Evolutionary conservation across 2,329 filamentous ascomycete species (phyloP).

Genomic region (Alternaria gaisen): DNA sequence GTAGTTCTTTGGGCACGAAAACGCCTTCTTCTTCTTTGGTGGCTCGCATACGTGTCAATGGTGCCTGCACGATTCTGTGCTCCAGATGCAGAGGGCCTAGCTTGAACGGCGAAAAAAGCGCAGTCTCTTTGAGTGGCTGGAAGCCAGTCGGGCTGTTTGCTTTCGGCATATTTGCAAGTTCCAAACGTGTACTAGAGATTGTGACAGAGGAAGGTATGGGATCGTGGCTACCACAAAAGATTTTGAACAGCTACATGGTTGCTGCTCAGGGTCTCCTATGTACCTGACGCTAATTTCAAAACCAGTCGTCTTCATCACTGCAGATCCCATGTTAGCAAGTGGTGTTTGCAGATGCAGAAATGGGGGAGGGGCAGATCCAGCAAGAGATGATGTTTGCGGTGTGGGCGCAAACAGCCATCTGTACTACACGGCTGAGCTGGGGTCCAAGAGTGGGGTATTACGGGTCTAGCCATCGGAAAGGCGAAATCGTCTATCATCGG

Average conservation of each 20-base stretch:
- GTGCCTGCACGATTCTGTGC: constrained; percentile 52
- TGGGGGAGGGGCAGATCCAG: constrained; percentile 35
- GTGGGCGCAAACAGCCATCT: constrained; percentile 1
- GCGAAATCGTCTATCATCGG: constrained; percentile 7
- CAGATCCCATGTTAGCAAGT: constrained; percentile 35
- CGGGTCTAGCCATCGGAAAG: constrained; percentile 8
- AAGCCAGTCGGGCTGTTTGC: constrained; percentile 41
- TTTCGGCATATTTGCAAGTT: constrained; percentile 39
- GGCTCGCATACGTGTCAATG: constrained; percentile 56
- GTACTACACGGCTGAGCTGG: neutral
- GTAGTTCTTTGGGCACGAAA: constrained; percentile 59
- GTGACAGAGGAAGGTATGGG: neutral
- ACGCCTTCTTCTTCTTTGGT: constrained; percentile 57
- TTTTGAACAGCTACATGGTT: constrained; percentile 19
- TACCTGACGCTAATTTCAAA: constrained; percentile 36
- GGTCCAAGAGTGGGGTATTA: constrained; percentile 34
- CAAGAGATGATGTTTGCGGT: constrained; percentile 7
- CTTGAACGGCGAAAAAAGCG: constrained; percentile 45
- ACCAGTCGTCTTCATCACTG: constrained; percentile 11
- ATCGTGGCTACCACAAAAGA: constrained; percentile 4
- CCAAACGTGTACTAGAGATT: neutral
- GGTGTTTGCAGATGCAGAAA: constrained; percentile 34
- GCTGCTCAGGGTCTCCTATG: constrained; percentile 32
- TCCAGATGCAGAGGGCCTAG: constrained; percentile 47
- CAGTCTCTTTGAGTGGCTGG: constrained; percentile 43